Percentiles rank a stretch among this genome's conserved stretches.
These are phyloP conservation scores for Fusarium oxysporum DNA, from an alignment of 2,329 filamentous ascomycete species.

Conservation along the genomic window DNA sequence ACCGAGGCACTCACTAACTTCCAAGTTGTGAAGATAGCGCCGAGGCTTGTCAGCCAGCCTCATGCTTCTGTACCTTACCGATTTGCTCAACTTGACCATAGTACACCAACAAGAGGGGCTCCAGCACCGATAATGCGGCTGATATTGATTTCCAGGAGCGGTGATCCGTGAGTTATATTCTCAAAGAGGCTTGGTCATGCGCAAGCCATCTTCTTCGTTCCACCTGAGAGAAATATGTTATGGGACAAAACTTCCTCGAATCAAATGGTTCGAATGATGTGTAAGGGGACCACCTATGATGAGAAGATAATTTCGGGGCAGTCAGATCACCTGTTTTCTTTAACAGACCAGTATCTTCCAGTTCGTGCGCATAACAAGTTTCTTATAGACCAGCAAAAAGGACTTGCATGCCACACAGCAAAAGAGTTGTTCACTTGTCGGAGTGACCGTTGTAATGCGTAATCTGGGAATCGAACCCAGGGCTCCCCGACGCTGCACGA, in stretches of 20 bases:
- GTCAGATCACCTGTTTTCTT: neutral
- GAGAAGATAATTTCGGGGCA: neutral
- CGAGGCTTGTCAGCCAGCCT: slow-evolving; percentile 34
- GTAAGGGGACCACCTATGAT: neutral
- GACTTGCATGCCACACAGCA: neutral
- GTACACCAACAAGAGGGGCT: neutral
- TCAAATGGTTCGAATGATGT: neutral
- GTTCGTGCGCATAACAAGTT: neutral
- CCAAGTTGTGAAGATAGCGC: slow-evolving; percentile 7
- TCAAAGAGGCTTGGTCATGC: slow-evolving; percentile 31
- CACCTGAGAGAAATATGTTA: neutral
- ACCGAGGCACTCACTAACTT: slow-evolving; percentile 3
- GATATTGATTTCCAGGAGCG: slow-evolving; percentile 12
- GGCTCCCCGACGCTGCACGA: slow-evolving; percentile 27
- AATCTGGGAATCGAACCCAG: slow-evolving; percentile 36
- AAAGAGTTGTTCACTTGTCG: accelerated
- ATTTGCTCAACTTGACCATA: slow-evolving; percentile 7
- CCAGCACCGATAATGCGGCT: slow-evolving; percentile 14
- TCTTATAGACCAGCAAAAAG: neutral
- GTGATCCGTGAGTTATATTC: slow-evolving; percentile 13
- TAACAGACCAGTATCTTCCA: neutral
- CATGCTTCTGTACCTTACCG: slow-evolving; percentile 21
- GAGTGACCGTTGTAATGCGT: neutral
- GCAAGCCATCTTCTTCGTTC: slow-evolving; percentile 16
- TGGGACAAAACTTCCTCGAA: slow-evolving; percentile 11